Evolutionary conservation across 2,329 filamentous ascomycete genomes (phyloP).

Genomic region (Trichoderma koningii): DNA sequence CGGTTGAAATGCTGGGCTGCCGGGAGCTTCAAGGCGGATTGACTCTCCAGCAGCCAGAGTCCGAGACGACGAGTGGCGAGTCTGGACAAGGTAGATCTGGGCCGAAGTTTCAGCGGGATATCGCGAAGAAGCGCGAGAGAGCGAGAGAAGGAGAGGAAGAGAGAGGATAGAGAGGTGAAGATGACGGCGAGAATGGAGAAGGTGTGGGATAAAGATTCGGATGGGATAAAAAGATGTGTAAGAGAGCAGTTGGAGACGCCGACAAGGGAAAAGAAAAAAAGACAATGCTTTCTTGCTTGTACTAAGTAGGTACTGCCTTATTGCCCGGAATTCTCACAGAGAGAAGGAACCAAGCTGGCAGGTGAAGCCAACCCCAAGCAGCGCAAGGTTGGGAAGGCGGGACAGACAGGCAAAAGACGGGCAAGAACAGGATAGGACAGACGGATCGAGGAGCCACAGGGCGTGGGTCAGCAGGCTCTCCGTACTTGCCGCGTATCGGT

Average conservation of each 20-base stretch:
- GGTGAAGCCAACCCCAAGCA: slow-evolving; percentile 4
- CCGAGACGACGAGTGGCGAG: neutral
- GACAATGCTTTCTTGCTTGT: too few relatives aligned
- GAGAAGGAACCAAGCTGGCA: slow-evolving; percentile 10
- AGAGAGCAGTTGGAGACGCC: neutral
- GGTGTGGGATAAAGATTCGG: neutral
- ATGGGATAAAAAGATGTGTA: neutral
- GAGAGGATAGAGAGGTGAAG: neutral
- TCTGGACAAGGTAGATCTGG: neutral
- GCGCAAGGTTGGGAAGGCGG: slow-evolving; percentile 5
- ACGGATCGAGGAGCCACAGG: slow-evolving; percentile 17
- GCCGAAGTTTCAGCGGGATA: neutral
- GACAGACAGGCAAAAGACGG: neutral
- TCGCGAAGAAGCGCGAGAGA: neutral
- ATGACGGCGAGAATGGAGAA: neutral
- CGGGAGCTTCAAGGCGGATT: slow-evolving; percentile 21
- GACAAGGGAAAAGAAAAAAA: neutral
- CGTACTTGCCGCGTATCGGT: slow-evolving; percentile 23
- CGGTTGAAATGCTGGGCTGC: slow-evolving; percentile 16
- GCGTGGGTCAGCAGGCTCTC: slow-evolving; percentile 22
- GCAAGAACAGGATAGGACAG: neutral
- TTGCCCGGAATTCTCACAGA: neutral
- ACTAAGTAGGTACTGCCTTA: too few relatives aligned
- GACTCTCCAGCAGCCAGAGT: slow-evolving; percentile 25
- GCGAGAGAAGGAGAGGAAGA: neutral